Evolutionary conservation across 495 filamentous ascomycete genomes (phyloP).

Genomic region (Usnea hakonensis): DNA sequence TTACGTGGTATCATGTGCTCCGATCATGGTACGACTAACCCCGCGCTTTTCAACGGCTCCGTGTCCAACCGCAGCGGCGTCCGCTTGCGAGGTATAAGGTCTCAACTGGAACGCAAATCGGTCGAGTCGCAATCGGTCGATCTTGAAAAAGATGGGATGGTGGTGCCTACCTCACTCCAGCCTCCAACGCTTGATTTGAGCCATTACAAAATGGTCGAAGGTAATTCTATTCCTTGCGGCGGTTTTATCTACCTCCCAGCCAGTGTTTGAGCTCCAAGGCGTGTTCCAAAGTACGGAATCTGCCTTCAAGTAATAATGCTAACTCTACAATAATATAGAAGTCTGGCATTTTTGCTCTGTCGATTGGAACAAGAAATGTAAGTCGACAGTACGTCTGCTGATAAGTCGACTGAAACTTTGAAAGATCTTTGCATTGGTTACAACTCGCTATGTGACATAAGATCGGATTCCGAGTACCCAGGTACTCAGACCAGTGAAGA

Average conservation of each 20-base stretch:
- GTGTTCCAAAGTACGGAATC: too few species aligned
- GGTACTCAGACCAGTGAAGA: slow-evolving; percentile 6
- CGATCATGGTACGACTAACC: slow-evolving; percentile 34
- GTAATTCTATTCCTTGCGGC: too few species aligned
- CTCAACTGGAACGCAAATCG: slow-evolving; percentile 7
- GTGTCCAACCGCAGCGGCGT: background rate
- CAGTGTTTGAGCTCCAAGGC: too few species aligned
- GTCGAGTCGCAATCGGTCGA: slow-evolving; percentile 11
- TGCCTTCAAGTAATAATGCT: too few species aligned
- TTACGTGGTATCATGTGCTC: slow-evolving; percentile 59
- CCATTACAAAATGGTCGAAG: slow-evolving; percentile 45
- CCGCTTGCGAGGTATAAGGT: background rate
- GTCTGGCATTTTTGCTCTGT: slow-evolving; percentile 60
- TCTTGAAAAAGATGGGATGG: slow-evolving; percentile 10
- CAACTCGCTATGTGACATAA: slow-evolving; percentile 62
- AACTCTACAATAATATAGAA: too few species aligned
- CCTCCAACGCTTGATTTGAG: slow-evolving; percentile 28
- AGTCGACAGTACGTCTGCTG: slow-evolving; percentile 5
- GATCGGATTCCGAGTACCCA: background rate
- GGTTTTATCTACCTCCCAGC: too few species aligned
- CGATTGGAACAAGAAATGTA: slow-evolving; percentile 52
- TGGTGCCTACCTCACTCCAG: background rate
- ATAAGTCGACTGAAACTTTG: slow-evolving; percentile 8
- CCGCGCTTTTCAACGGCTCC: background rate
- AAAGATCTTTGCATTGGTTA: slow-evolving; percentile 73